Evolutionary conservation across 148 eudicot species (phyloP), one percentile per base, ranked within the genome.

Genomic region (Heliamphora exappendiculata): DNA sequence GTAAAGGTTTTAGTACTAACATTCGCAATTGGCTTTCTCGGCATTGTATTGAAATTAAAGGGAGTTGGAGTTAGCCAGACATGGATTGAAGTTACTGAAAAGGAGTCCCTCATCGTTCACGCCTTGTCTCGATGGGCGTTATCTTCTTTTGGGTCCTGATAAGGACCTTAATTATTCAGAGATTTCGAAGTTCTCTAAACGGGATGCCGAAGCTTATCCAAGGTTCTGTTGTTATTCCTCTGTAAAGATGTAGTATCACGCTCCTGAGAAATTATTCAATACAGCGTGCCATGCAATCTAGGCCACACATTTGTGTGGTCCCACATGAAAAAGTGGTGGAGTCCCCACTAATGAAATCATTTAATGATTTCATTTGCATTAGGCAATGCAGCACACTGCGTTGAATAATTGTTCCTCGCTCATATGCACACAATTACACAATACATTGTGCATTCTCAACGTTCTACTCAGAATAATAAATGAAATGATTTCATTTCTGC

Each of bases 81-180:
- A 90, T 80, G 98, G 98, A 45, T 74, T 94, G 92, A 94, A 88
- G 80, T 45, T 94, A 82, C 50, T 94, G 83, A 89, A 74, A 70
- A 85, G 97, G 85, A 87, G 64, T 79, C 93, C 97, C 4, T 89
- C 98, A 2, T 90, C 97, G 33, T 94, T 94, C 80, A 91, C 98
- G 74, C 97, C 95, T n/a, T 89, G 92, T 86, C 77, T 86, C 67
- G 96, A 94, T 65, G 98, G 97, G 37, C 87, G 92, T 62, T 91
- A 87, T 80, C 91, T 94, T 69, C 76, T 94, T 31, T 89, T 94
- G 74, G 95, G 98, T 65, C 74, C 89, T 75, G 97, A 89, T 84
- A 84, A 85, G 80, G 90, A 90, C 34, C 84, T 88, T 13, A 90
- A 88, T 79, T 76, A 78, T 81, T 85, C 93, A 0, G 91, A 94